A percentile compares a stretch with the other conserved stretches of the same genome.
Evolutionary conservation across 169 alveolate species (phyloP).

Genomic region (Perkinsus olseni): DNA sequence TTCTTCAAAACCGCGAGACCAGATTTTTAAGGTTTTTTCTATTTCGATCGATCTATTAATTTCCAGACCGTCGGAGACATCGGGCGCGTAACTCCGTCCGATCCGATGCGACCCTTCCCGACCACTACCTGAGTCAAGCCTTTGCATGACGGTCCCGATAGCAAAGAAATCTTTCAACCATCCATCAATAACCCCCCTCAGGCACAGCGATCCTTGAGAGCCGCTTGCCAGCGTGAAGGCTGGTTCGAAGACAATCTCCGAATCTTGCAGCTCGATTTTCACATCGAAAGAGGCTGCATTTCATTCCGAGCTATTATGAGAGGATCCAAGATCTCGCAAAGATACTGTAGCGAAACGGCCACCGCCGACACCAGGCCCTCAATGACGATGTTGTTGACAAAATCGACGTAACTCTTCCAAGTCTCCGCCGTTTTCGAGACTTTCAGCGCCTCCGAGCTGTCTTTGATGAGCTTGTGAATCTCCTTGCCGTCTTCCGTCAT

Average conservation of each 20-base stretch:
- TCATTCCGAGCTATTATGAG: constrained; percentile 55
- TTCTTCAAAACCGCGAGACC: too few species aligned
- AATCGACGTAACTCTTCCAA: constrained; percentile 77
- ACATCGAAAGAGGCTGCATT: constrained; percentile 75
- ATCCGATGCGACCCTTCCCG: too few species aligned
- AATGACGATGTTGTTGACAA: constrained; percentile 65
- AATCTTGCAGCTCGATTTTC: constrained; percentile 62
- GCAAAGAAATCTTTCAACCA: constrained; percentile 72
- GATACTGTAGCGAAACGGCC: constrained; percentile 56
- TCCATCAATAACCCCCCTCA: constrained; percentile 63
- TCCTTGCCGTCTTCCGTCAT: constrained; percentile 71
- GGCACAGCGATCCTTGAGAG: constrained; percentile 28
- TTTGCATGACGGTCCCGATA: constrained; percentile 57
- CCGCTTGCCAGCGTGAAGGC: constrained; percentile 47
- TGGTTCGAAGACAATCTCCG: constrained; percentile 66
- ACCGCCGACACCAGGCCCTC: constrained; percentile 77
- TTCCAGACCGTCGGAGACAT: too few species aligned
- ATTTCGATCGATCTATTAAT: too few species aligned
- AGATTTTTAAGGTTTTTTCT: too few species aligned
- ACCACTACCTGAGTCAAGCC: constrained; percentile 56
- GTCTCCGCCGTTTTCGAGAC: constrained; percentile 66
- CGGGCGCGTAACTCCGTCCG: too few species aligned
- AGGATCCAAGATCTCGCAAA: constrained; percentile 69
- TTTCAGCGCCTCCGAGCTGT: constrained; percentile 75
- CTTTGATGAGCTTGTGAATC: constrained; percentile 71